These are phyloP conservation scores for Rosa persica DNA, from an alignment of 306 rosid genomes.

Conservation along the genomic window DNA sequence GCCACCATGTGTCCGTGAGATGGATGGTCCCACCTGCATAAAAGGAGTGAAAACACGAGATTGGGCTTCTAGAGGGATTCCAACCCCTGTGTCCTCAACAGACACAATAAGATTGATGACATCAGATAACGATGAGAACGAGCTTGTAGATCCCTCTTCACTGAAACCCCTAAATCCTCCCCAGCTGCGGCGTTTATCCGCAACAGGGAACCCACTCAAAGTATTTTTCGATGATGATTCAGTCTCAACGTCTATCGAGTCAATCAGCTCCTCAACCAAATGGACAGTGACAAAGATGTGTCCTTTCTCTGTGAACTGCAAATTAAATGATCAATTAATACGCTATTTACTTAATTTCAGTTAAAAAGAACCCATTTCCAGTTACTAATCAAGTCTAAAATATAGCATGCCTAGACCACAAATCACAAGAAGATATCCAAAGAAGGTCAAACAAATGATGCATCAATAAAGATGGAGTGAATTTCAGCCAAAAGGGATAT, in stretches of 20 bases:
- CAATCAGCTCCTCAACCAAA: constrained; percentile 77
- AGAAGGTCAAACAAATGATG: not conserved
- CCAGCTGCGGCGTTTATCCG: constrained; percentile 71
- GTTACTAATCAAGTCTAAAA: constrained; percentile 5
- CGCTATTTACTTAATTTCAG: not conserved
- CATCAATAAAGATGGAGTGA: not conserved
- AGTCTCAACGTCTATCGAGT: constrained; percentile 64
- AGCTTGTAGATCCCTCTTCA: constrained; percentile 57
- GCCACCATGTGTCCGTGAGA: constrained; percentile 89
- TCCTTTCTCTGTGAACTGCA: constrained; percentile 95
- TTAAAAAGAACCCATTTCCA: not conserved
- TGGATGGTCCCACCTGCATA: constrained; percentile 94
- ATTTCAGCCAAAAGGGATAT: not conserved
- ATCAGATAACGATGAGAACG: constrained; percentile 51
- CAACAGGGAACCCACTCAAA: constrained; percentile 81
- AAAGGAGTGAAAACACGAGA: constrained; percentile 81
- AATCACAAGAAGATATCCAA: constrained; percentile 7
- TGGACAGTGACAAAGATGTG: constrained; percentile 90
- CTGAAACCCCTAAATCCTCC: constrained; percentile 53
- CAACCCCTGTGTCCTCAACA: constrained; percentile 97
- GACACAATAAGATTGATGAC: constrained; percentile 74
- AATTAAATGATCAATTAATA: constrained; percentile 29
- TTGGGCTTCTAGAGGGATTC: constrained; percentile 82
- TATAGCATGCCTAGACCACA: constrained; percentile 9
- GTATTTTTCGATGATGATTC: constrained; percentile 62